These are phyloP conservation scores for Kentomonas sorsogonicus DNA, from an alignment of 208 protist species.

Conservation along the genomic window DNA sequence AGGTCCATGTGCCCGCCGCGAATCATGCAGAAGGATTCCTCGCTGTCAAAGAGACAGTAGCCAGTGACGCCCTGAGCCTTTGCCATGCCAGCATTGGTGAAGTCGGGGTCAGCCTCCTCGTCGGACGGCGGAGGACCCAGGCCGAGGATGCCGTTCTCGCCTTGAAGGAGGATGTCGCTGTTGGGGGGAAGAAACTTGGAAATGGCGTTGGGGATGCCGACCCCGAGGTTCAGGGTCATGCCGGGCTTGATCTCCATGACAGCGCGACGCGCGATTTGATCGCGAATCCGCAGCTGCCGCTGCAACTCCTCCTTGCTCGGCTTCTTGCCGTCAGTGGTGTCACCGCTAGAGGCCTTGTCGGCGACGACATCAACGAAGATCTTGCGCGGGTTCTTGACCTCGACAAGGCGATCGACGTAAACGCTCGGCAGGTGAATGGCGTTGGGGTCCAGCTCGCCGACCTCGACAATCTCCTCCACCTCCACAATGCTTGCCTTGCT, in stretches of 20 bases:
- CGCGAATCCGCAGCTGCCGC: too few relatives aligned
- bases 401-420: slow-evolving; percentile 90
- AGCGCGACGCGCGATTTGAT: slow-evolving; percentile 90
- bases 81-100: slow-evolving; percentile 95
- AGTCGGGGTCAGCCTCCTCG: slow-evolving; percentile 81
- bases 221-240: slow-evolving; percentile 94
- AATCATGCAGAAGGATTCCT: slow-evolving; percentile 93
- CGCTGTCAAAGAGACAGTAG: slow-evolving; percentile 62
- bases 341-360: slow-evolving; percentile 8
- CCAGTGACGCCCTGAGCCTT: slow-evolving; percentile 92
- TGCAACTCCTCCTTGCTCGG: too few relatives aligned
- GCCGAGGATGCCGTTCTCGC: slow-evolving; percentile 87
- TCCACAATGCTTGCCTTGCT: slow-evolving; percentile 89
- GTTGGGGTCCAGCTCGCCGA: slow-evolving; percentile 84
- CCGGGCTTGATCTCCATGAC: slow-evolving; percentile 93
- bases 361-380: slow-evolving; percentile 23
- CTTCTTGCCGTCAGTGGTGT: slow-evolving; percentile 24
- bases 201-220: slow-evolving; percentile 94
- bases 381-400: slow-evolving; percentile 22
- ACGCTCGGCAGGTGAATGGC: slow-evolving; percentile 91
- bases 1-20: slow-evolving; percentile 89
- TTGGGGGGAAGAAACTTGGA: slow-evolving; percentile 75
- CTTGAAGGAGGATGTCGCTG: slow-evolving; percentile 80
- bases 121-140: slow-evolving; percentile 81
- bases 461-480: slow-evolving; percentile 92